Evolutionary conservation across 163 green algal genomes (phyloP), one percentile per base, ranked within the genome.

Genomic region (Scenedesmus sp.): DNA sequence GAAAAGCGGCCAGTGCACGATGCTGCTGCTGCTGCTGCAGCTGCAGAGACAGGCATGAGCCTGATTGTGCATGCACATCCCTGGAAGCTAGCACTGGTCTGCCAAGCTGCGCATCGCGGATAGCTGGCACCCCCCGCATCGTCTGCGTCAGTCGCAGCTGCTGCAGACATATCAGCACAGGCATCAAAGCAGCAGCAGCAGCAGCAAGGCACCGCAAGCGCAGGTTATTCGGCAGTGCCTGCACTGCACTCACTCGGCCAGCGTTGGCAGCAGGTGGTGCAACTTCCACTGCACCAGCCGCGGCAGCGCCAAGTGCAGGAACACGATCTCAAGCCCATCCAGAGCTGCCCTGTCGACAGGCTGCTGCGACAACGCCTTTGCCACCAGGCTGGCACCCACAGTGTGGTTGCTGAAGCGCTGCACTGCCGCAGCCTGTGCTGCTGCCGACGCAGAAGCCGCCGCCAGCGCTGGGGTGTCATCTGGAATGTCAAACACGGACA

Each of bases 261-360:
- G 79, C 87, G n/a, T 61, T 12, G 59, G 61, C 78, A 91, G 43
- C 70, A 73, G 51, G 87, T 86, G 56, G 18, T 24, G 26, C 87
- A 76, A 3, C 56, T 72, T 70, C 56, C 59, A 91, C 24, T 49
- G 3, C 33, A 79, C 46, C 44, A 88, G 65, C 65, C 79, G 65
- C 16, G 44, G 81, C 81, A 92, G 43, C 15, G 88, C 81, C 22
- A 92, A 37, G 68, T 92, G 79, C 40, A 92, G 46, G 22, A 59
- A 85, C 65, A 89, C 81, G 1, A 92, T 68, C 56, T 85, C 81
- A 24, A 84, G 46, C 20, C 26, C 12, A 37, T 92, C 88, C 65
- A 92, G 49, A 1, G 49, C 42, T 2, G 16, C n/a, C 0, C 1
- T 43, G 26, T 92, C 88, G 3, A 85, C 49, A 1, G 88, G 88